Conservation (phyloP, 352 stramenopile genomes). For the Globisporangium emineosum region DNA sequence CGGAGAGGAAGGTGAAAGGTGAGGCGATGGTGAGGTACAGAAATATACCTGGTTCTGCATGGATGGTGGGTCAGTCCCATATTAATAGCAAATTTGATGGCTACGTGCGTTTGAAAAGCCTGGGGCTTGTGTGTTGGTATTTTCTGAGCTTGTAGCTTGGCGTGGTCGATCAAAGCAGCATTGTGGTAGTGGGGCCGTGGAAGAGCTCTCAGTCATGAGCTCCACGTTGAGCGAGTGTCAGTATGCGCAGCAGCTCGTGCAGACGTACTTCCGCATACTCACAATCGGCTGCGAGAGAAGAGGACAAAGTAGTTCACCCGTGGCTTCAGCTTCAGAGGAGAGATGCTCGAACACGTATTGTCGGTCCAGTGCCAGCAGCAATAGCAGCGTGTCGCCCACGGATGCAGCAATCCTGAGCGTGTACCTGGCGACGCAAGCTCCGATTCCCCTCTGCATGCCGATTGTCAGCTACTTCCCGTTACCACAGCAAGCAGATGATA, state of each 20-base stretch:
- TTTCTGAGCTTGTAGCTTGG: not conserved
- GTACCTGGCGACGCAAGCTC: slow-evolving; percentile 34
- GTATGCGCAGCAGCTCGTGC: slow-evolving; percentile 60
- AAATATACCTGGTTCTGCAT: slow-evolving; percentile 1
- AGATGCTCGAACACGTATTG: slow-evolving; percentile 41
- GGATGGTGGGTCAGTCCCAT: not conserved
- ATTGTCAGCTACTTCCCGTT: slow-evolving; percentile 10
- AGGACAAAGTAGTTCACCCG: not conserved
- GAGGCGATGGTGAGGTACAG: slow-evolving; percentile 1
- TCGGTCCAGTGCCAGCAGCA: slow-evolving; percentile 25
- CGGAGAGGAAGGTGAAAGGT: not conserved
- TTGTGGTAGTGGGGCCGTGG: not conserved
- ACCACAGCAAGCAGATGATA: not conserved
- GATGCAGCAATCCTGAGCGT: slow-evolving; percentile 56
- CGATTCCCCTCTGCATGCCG: slow-evolving; percentile 41
- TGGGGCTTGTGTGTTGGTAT: not conserved
- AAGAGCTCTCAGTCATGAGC: not conserved
- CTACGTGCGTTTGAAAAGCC: not conserved
- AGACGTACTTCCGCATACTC: slow-evolving; percentile 60
- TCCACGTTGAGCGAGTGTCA: slow-evolving; percentile 1
- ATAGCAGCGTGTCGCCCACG: slow-evolving; percentile 13
- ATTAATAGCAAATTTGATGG: slow-evolving; percentile 6
- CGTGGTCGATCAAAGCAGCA: not conserved
- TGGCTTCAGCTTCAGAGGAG: not conserved
- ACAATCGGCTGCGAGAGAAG: slow-evolving; percentile 37